Evolutionary conservation across 2,329 filamentous ascomycete genomes (phyloP), one percentile per base, ranked within the genome.

Genomic region (Penicillium glabrum): DNA sequence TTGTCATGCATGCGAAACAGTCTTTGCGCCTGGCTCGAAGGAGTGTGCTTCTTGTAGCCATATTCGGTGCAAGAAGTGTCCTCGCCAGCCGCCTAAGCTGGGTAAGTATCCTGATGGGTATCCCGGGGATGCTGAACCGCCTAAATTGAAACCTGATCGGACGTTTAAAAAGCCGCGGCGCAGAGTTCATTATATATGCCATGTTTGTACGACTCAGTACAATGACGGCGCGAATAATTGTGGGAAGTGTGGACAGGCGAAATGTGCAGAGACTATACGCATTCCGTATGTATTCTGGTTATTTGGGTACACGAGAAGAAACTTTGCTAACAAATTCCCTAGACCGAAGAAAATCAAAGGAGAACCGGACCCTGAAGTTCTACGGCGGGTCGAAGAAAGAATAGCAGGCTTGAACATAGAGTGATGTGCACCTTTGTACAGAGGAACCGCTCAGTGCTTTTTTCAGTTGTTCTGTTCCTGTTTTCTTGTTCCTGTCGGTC

Each of bases 61-160:
- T 72, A 72, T 82, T 51, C 86, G 90, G 53, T 96, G 91, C 78
- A 90, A 86, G 39, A 88, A 88, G 69, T 96, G 91, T 72, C 90
- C 90, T 27, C 82, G 91, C 65, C 87, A 91, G 67, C 91, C 91
- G 82, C 61, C 73, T 27, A 78, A 79, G 57, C 66, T 69, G 5
- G 53, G 75, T 37, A 80, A 79, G 62, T 76, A 78, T 56, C 74
- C 76, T 0, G 69, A 78, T 60, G 77, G 77, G 10, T 79, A 78
- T 60, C 74, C 77, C 33, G 77, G 75, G 8, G 77, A 80, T 58
- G 75, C 56, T 19, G 73, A 78, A 26, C 73, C 73, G 10, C 69
- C 71, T 14, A 73, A 73, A 47, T 61, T 61, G 21, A 58, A 26
- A 7, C 72, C 68, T 5, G 64, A 74, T 50, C 69, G 75, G n/a